phyloP scores from a whole-genome alignment of 768 basidiomycete genomes.

The Phanerochaete sordida region DNA sequence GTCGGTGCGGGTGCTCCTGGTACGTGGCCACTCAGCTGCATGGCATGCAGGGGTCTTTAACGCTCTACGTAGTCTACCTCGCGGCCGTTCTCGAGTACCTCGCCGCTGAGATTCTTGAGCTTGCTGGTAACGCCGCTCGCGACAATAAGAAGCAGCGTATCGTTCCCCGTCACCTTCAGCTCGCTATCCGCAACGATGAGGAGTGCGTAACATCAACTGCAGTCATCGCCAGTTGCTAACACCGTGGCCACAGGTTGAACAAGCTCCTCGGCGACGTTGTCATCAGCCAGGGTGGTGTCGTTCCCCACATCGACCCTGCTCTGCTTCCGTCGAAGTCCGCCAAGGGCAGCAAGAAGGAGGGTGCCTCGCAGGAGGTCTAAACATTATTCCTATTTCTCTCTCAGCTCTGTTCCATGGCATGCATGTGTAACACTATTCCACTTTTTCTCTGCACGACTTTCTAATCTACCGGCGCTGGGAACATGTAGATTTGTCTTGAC shows the following conservation, averaged over 20 bases:
- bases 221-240: neutral
- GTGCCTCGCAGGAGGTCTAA: slow-evolving; percentile 46
- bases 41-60: neutral
- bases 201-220: slow-evolving; percentile 39
- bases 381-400: neutral
- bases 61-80: slow-evolving; percentile 58
- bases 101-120: slow-evolving; percentile 81
- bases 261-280: slow-evolving; percentile 58
- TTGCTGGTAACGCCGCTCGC: slow-evolving; percentile 76
- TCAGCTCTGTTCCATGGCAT: neutral
- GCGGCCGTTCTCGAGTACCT: slow-evolving; percentile 87
- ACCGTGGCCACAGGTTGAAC: slow-evolving; percentile 40
- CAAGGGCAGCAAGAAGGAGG: slow-evolving; percentile 43
- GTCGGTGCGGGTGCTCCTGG: slow-evolving; percentile 69
- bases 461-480: slow-evolving; percentile 4
- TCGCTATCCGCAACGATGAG: slow-evolving; percentile 75
- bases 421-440: neutral
- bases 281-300: slow-evolving; percentile 77
- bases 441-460: neutral
- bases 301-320: slow-evolving; percentile 55
- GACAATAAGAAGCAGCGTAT: slow-evolving; percentile 85
- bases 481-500: neutral
- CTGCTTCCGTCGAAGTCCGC: slow-evolving; percentile 41
- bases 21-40: slow-evolving; percentile 23
- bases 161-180: slow-evolving; percentile 72